A percentile compares a stretch with the other conserved stretches of the same genome.
Evolutionary conservation across 1,284 basidiomycete species (phyloP).

Genomic region (Cutaneotrichosporon daszewskae): DNA sequence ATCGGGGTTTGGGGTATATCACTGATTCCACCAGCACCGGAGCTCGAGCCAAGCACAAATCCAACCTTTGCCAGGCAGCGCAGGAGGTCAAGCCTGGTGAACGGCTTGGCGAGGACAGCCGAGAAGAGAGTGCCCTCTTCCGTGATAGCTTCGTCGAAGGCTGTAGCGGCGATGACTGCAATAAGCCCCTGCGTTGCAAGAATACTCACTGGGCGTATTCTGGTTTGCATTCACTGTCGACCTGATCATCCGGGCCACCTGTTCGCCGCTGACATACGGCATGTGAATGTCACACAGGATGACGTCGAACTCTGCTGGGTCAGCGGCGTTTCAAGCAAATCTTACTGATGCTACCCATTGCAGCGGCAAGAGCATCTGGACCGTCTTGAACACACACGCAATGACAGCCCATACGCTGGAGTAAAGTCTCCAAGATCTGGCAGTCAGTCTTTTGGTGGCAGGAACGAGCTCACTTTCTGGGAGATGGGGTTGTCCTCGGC

Average conservation of each 20-base stretch:
- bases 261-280: conserved; percentile 45
- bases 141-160: conserved; percentile 57
- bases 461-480: conserved; percentile 54
- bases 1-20: too few relatives aligned
- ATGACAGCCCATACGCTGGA: conserved; percentile 85
- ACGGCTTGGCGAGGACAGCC: conserved; percentile 77
- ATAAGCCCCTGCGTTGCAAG: background rate
- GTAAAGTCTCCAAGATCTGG: conserved; percentile 80
- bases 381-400: conserved; percentile 93
- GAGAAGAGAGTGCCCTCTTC: conserved; percentile 77
- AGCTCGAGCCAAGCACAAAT: conserved; percentile 54
- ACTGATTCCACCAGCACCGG: too few relatives aligned
- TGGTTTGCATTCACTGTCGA: conserved; percentile 48
- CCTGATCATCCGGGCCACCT: conserved; percentile 48
- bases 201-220: conserved; percentile 42
- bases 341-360: conserved; percentile 92
- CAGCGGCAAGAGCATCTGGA: conserved; percentile 90
- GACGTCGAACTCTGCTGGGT: conserved; percentile 48
- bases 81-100: conserved; percentile 77
- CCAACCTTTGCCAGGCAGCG: conserved; percentile 72
- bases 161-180: conserved; percentile 54
- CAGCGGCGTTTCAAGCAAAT: background rate
- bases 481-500: conserved; percentile 98
- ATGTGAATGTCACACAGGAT: conserved; percentile 51
- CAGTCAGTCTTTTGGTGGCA: conserved; percentile 15